These are phyloP conservation scores for Lepiota venenata DNA, from an alignment of 768 basidiomycete species.

Conservation along the genomic window DNA sequence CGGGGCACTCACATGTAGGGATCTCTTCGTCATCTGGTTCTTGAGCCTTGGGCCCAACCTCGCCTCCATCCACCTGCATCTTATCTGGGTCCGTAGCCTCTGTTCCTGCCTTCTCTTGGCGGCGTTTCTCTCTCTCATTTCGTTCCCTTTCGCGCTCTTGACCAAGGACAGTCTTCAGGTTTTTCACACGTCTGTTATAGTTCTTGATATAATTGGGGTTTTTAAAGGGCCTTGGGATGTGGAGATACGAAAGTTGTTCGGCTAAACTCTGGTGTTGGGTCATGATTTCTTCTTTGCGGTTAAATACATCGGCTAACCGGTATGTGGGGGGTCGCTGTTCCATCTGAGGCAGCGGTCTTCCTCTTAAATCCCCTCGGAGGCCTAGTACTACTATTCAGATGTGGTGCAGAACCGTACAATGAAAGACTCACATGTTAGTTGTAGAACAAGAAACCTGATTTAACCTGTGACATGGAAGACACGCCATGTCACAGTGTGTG, in stretches of 20 bases:
- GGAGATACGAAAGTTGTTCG: conserved; percentile 71
- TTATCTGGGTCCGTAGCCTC: conserved; percentile 17
- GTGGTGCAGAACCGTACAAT: not conserved
- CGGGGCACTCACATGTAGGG: conserved; percentile 57
- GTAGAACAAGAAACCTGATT: not conserved
- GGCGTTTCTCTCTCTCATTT: conserved; percentile 57
- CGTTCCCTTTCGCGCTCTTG: conserved; percentile 79
- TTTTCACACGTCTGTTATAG: conserved; percentile 69
- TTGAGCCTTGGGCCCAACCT: not conserved
- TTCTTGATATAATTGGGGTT: conserved; percentile 70
- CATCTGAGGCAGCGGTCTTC: conserved; percentile 40
- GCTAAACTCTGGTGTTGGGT: conserved; percentile 51
- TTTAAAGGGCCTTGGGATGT: conserved; percentile 75
- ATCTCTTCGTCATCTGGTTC: conserved; percentile 44
- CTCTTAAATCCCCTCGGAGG: conserved; percentile 43
- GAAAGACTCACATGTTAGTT: conserved; percentile 8
- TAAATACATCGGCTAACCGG: conserved; percentile 26
- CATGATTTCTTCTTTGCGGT: not conserved
- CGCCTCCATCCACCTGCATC: conserved; percentile 56
- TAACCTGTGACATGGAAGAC: not conserved
- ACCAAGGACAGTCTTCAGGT: conserved; percentile 72
- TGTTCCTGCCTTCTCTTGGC: conserved; percentile 43
- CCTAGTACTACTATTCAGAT: conserved; percentile 21
- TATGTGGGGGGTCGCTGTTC: conserved; percentile 38
- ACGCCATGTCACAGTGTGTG: not conserved